Percentiles rank a stretch among this genome's conserved stretches.
These are phyloP conservation scores for Berberis vulgaris DNA, from an alignment of 164 flowering plant species.

Conservation along the genomic window DNA sequence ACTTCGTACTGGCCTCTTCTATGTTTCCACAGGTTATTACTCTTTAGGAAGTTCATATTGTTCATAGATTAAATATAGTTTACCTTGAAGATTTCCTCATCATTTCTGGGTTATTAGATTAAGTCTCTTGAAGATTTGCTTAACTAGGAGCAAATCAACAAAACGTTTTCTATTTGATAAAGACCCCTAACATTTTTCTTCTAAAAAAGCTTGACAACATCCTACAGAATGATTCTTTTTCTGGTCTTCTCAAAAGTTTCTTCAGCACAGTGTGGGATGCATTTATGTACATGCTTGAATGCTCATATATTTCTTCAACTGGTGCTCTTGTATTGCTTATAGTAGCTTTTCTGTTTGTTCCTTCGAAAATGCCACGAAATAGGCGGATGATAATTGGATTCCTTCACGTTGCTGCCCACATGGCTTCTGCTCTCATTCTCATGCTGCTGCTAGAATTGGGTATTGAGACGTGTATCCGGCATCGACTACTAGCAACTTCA, in stretches of 20 bases:
- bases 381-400: slow-evolving; percentile 59
- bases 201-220: slow-evolving; percentile 71
- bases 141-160: background rate
- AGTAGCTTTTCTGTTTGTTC: slow-evolving; percentile 60
- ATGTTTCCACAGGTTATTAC: slow-evolving; percentile 81
- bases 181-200: background rate
- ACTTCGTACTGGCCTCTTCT: slow-evolving; percentile 76
- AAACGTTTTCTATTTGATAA: background rate
- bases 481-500: slow-evolving; percentile 76
- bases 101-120: too few relatives aligned
- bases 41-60: background rate
- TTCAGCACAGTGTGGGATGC: slow-evolving; percentile 61
- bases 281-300: slow-evolving; percentile 56
- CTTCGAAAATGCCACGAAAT: slow-evolving; percentile 82
- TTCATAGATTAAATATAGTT: background rate
- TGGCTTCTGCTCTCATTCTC: slow-evolving; percentile 73
- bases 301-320: slow-evolving; percentile 60
- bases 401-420: slow-evolving; percentile 88
- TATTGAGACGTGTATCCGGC: slow-evolving; percentile 81
- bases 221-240: slow-evolving; percentile 65
- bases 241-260: slow-evolving; percentile 79
- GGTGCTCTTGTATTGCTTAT: slow-evolving; percentile 57
- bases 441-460: slow-evolving; percentile 92
- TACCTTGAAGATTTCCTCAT: background rate
- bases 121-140: too few relatives aligned